Percentiles rank a stretch among this genome's conserved stretches.
Conservation (phyloP, 257 asterid species). For the Rehmannia glutinosa region DNA sequence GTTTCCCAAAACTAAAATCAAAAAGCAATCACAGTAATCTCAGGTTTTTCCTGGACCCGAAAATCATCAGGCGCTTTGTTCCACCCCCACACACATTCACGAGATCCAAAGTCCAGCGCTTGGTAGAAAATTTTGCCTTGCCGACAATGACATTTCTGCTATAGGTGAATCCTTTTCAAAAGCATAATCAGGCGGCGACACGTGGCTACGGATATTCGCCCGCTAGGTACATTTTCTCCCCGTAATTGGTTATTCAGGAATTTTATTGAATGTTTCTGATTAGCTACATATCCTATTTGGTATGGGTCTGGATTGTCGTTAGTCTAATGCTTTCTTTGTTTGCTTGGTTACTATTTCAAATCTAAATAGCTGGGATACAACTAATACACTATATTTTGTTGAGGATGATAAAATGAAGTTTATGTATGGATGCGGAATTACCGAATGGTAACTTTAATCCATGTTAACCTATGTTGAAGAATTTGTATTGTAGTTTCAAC, state of each 20-base stretch:
- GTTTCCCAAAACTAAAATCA: background rate
- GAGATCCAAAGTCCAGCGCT: background rate
- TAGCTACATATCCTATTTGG: background rate
- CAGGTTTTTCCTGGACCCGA: too few species aligned
- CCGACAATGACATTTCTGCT: background rate
- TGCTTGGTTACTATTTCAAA: too few species aligned
- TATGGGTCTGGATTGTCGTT: background rate
- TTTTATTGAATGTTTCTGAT: background rate
- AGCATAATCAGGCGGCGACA: background rate
- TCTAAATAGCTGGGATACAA: too few species aligned
- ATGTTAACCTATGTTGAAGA: background rate
- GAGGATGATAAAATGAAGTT: background rate
- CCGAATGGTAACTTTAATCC: background rate
- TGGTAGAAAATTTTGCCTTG: background rate
- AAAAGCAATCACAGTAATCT: background rate
- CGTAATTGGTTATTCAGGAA: background rate
- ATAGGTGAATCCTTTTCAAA: background rate
- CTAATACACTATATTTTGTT: background rate
- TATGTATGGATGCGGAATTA: background rate
- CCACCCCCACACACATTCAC: too few species aligned
- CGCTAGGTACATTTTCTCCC: slow-evolving; percentile 12
- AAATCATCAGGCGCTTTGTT: too few species aligned
- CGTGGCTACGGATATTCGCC: too few species aligned
- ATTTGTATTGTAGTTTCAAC: background rate
- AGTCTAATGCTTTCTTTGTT: background rate